Evolutionary conservation across 257 asterid species (phyloP).

Genomic region (Plectranthus barbatus): DNA sequence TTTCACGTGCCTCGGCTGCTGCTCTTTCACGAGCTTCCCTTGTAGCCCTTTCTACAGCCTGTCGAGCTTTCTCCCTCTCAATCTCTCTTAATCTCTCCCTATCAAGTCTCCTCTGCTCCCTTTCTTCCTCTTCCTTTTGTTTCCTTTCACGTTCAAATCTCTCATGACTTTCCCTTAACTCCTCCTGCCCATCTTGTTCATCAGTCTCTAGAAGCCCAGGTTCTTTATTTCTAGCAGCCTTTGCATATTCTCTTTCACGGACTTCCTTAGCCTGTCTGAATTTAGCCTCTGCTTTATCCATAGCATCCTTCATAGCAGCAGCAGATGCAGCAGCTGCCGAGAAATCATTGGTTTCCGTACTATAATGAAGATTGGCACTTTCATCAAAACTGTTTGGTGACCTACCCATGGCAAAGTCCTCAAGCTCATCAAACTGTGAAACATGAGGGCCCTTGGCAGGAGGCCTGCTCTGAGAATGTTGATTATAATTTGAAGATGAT

Average conservation of each 20-base stretch:
- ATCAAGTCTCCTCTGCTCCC: slow-evolving; percentile 69
- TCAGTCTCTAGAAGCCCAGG: slow-evolving; percentile 43
- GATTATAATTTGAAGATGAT: slow-evolving; percentile 45
- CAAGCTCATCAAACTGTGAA: slow-evolving; percentile 85
- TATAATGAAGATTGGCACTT: slow-evolving; percentile 33
- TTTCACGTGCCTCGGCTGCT: slow-evolving; percentile 59
- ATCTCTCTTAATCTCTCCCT: slow-evolving; percentile 60
- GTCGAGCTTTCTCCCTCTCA: slow-evolving; percentile 77
- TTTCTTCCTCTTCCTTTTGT: slow-evolving; percentile 82
- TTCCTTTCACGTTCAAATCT: slow-evolving; percentile 60
- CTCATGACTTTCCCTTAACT: slow-evolving; percentile 63
- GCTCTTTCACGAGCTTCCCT: slow-evolving; percentile 99
- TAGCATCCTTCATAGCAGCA: slow-evolving; percentile 99
- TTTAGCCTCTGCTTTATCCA: slow-evolving; percentile 98
- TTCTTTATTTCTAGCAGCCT: slow-evolving; percentile 72
- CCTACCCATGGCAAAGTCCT: slow-evolving; percentile 75
- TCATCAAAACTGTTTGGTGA: slow-evolving; percentile 38
- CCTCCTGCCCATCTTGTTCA: slow-evolving; percentile 61
- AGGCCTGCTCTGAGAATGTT: slow-evolving; percentile 40
- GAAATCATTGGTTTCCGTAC: slow-evolving; percentile 56
- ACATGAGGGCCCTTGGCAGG: slow-evolving; percentile 50
- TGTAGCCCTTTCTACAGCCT: slow-evolving; percentile 90
- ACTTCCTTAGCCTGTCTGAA: slow-evolving; percentile 95
- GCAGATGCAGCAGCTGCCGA: slow-evolving; percentile 94
- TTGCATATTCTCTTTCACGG: slow-evolving; percentile 83